Percentiles rank a stretch among this genome's conserved stretches.
Conservation (phyloP, 2,329 filamentous ascomycete genomes). For the Emericellopsis cladophorae region DNA sequence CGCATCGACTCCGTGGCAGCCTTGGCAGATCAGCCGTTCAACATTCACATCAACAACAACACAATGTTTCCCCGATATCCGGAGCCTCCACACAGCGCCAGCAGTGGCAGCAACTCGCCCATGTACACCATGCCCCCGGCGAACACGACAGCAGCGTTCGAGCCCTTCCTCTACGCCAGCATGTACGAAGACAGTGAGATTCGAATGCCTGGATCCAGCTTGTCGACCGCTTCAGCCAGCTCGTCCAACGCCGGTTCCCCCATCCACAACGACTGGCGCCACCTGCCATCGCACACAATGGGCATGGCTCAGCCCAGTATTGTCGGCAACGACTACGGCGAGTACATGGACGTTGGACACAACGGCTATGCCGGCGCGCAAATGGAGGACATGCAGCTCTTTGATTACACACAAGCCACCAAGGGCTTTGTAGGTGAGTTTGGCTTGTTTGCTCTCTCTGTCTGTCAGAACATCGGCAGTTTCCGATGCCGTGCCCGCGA, state of each 20-base stretch:
- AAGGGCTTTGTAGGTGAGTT: conserved; percentile 48
- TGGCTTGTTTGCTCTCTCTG: background rate
- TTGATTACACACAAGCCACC: conserved; percentile 29
- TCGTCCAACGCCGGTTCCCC: conserved; percentile 58
- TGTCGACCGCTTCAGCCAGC: conserved; percentile 47
- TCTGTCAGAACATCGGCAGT: background rate
- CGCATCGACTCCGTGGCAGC: background rate
- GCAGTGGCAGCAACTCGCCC: conserved; percentile 19
- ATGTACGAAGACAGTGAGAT: conserved; percentile 37
- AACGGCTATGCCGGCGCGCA: conserved; percentile 41
- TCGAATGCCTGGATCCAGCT: conserved; percentile 39
- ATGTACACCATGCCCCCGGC: conserved; percentile 22
- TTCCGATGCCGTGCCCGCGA: background rate
- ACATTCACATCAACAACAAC: conserved; percentile 2
- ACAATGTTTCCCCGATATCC: conserved; percentile 21
- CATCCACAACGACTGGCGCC: conserved; percentile 32
- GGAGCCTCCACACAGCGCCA: conserved; percentile 23
- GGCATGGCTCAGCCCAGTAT: conserved; percentile 42
- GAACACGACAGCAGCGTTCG: conserved; percentile 25
- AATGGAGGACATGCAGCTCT: conserved; percentile 37
- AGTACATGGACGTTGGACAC: conserved; percentile 2
- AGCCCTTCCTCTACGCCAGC: conserved; percentile 33
- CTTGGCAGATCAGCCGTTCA: background rate
- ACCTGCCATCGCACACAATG: conserved; percentile 22
- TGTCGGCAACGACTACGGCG: conserved; percentile 41